A percentile compares a stretch with the other conserved stretches of the same genome.
phyloP scores from a whole-genome alignment of 1,284 basidiomycete genomes.

The Ustilago crameri region DNA sequence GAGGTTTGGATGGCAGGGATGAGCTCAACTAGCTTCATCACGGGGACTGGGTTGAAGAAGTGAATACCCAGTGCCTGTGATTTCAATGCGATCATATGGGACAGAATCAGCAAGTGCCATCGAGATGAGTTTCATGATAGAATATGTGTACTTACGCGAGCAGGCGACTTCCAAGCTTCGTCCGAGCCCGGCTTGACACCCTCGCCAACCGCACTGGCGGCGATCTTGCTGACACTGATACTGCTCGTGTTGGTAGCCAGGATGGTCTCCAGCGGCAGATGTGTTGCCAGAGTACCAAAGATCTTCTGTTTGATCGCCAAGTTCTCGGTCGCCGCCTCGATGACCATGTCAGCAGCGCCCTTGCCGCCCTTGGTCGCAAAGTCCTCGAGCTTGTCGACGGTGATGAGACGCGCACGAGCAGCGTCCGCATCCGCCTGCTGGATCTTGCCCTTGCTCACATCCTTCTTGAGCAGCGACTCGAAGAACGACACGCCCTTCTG shows the following conservation, averaged over 20 bases:
- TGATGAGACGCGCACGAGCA: conserved; percentile 70
- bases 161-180: conserved; percentile 50
- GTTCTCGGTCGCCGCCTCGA: conserved; percentile 93
- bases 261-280: conserved; percentile 79
- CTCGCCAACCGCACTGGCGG: conserved; percentile 71
- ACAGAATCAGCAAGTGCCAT: background rate
- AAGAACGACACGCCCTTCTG: conserved; percentile 78
- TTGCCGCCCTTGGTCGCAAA: conserved; percentile 43
- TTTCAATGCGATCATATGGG: no score
- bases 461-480: conserved; percentile 80
- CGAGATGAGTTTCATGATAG: background rate
- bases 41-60: conserved; percentile 83
- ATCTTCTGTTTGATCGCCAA: conserved; percentile 82
- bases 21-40: conserved; percentile 88
- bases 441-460: conserved; percentile 85
- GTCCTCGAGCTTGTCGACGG: conserved; percentile 42
- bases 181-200: conserved; percentile 49
- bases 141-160: conserved; percentile 27
- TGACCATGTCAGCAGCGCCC: conserved; percentile 86
- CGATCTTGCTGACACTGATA: conserved; percentile 93
- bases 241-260: conserved; percentile 93
- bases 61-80: conserved; percentile 75
- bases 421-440: conserved; percentile 77
- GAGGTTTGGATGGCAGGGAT: conserved; percentile 93
- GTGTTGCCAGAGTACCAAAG: conserved; percentile 78